Evolutionary conservation across 2,329 filamentous ascomycete genomes (phyloP).

Genomic region (Diaporthe australafricana): DNA sequence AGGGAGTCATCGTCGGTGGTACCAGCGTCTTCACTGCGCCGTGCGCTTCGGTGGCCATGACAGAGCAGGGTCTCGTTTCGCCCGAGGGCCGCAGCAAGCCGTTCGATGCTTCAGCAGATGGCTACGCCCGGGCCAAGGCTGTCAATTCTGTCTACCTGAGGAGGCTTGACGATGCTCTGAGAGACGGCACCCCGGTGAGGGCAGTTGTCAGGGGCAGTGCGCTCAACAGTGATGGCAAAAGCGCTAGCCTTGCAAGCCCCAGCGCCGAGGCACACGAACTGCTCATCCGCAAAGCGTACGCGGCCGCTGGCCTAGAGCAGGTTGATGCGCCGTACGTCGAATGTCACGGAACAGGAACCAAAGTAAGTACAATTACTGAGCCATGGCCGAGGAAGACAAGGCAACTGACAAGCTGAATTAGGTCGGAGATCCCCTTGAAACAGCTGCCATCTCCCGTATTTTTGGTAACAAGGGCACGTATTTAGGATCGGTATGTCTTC

Average conservation of each 20-base stretch:
- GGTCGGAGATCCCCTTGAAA: slow-evolving; percentile 52
- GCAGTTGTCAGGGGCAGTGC: slow-evolving; percentile 52
- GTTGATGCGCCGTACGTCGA: slow-evolving; percentile 48
- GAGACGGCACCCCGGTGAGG: slow-evolving; percentile 56
- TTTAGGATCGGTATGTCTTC: no score
- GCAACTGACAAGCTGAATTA: no score
- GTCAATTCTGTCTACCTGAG: slow-evolving; percentile 59
- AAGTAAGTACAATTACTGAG: no score
- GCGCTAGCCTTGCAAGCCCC: slow-evolving; percentile 54
- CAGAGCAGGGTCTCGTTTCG: slow-evolving; percentile 51
- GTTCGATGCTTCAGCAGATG: slow-evolving; percentile 58
- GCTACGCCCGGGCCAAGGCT: slow-evolving; percentile 64
- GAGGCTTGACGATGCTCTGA: slow-evolving; percentile 56
- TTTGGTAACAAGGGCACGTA: slow-evolving; percentile 44
- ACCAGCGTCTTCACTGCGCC: slow-evolving; percentile 50
- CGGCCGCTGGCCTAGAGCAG: slow-evolving; percentile 42
- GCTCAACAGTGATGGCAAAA: slow-evolving; percentile 57
- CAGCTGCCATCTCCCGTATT: slow-evolving; percentile 46
- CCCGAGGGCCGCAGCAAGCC: slow-evolving; percentile 47
- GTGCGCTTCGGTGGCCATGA: slow-evolving; percentile 44
- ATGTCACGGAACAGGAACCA: slow-evolving; percentile 49
- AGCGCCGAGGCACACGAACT: slow-evolving; percentile 47
- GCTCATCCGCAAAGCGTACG: slow-evolving; percentile 48
- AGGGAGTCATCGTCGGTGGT: slow-evolving; percentile 49
- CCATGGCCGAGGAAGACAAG: no score